Conservation (phyloP, 768 basidiomycete genomes). For the Rhodosporidiobolus odoratus region DNA sequence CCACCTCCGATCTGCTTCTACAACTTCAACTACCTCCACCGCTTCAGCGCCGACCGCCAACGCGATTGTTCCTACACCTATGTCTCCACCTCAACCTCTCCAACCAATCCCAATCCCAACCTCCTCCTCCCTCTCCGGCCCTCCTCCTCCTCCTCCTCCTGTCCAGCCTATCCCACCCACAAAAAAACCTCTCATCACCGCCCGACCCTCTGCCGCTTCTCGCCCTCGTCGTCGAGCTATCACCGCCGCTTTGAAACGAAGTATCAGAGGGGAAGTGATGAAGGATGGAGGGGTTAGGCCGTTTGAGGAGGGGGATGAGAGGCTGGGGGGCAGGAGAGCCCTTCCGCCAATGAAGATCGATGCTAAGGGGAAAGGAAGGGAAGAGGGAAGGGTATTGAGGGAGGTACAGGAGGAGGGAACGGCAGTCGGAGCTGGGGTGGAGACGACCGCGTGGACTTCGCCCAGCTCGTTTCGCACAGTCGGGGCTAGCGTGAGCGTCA, state of each 20-base stretch:
- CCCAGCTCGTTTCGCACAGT: constrained; percentile 12
- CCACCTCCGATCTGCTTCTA: constrained; percentile 8
- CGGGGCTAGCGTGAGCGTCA: background rate
- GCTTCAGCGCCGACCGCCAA: background rate
- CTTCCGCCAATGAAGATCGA: too few relatives aligned
- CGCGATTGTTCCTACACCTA: background rate
- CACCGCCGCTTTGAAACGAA: background rate
- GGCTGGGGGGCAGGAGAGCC: too few relatives aligned
- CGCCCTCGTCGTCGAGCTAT: background rate
- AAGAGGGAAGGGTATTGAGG: background rate
- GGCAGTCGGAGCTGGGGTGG: background rate
- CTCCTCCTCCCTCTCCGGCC: background rate
- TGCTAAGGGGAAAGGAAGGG: background rate
- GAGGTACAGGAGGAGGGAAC: background rate
- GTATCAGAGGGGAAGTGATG: too few relatives aligned
- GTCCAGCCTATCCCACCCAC: background rate
- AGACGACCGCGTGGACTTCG: background rate
- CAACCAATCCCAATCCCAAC: background rate
- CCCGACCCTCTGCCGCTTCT: background rate
- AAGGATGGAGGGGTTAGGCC: too few relatives aligned
- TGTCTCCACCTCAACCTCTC: background rate
- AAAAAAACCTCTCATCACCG: background rate
- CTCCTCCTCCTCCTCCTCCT: background rate
- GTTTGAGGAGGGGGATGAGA: too few relatives aligned
- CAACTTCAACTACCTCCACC: background rate